Conservation (phyloP, 1,284 basidiomycete genomes). For the Trichosporon ovoides region DNA sequence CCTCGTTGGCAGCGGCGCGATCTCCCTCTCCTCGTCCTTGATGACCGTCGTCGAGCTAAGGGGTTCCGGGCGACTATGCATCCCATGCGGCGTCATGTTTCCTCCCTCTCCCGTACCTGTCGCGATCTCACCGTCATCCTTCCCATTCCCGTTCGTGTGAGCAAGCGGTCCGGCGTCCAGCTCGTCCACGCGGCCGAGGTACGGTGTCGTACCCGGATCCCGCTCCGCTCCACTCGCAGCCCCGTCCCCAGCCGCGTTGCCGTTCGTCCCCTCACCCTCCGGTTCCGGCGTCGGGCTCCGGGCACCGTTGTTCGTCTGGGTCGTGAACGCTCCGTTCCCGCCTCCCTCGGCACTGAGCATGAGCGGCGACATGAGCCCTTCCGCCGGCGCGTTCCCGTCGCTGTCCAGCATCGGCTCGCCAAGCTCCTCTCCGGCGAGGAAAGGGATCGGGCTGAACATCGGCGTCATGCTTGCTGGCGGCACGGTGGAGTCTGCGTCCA, state of each 20-base stretch:
- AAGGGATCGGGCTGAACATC: conserved; percentile 49
- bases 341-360: conserved; percentile 22
- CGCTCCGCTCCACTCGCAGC: background rate
- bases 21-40: conserved; percentile 26
- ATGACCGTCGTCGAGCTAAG: conserved; percentile 43
- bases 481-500: conserved; percentile 30
- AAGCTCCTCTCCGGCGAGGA: conserved; percentile 28
- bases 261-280: conserved; percentile 25
- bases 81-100: conserved; percentile 45
- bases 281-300: conserved; percentile 40
- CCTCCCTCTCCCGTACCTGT: conserved; percentile 23
- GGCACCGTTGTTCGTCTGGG: conserved; percentile 7
- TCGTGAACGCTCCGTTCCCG: background rate
- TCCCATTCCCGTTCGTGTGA: conserved; percentile 16
- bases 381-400: conserved; percentile 19
- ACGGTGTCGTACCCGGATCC: conserved; percentile 40
- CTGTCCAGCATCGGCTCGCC: conserved; percentile 15
- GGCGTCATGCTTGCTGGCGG: conserved; percentile 43
- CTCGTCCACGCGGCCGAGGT: conserved; percentile 48
- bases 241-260: no score
- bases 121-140: conserved; percentile 1
- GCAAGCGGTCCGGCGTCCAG: conserved; percentile 47
- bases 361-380: conserved; percentile 40
- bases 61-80: conserved; percentile 44
- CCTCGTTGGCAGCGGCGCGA: conserved; percentile 35